These are phyloP conservation scores for Orbilia brochopaga DNA, from an alignment of 2,329 filamentous ascomycete species.

Conservation along the genomic window DNA sequence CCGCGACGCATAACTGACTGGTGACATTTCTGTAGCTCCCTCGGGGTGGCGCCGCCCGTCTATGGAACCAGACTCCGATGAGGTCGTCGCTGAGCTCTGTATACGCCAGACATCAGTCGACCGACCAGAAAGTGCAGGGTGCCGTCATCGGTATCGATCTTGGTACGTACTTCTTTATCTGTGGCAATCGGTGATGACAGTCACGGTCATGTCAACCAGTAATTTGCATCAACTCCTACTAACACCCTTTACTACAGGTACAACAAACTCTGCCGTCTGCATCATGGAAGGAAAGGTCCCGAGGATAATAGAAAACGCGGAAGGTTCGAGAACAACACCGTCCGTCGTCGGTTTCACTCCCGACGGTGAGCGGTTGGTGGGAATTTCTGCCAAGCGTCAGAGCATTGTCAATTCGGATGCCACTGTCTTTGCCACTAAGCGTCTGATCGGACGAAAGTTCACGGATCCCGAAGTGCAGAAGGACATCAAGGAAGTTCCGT, in stretches of 20 bases:
- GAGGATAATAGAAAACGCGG: slow-evolving; percentile 96
- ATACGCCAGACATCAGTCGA: slow-evolving; percentile 79
- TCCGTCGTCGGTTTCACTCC: slow-evolving; percentile 95
- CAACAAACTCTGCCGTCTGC: slow-evolving; percentile 96
- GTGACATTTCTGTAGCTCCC: slow-evolving; percentile 27
- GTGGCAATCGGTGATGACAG: background rate
- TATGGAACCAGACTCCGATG: slow-evolving; percentile 43
- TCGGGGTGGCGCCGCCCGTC: slow-evolving; percentile 44
- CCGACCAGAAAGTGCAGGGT: slow-evolving; percentile 88
- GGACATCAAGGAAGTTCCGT: slow-evolving; percentile 95
- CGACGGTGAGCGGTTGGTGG: slow-evolving; percentile 93
- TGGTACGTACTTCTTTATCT: slow-evolving; percentile 64
- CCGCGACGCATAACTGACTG: slow-evolving; percentile 6
- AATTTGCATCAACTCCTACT: slow-evolving; percentile 12
- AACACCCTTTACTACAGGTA: slow-evolving; percentile 63
- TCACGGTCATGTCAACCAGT: background rate
- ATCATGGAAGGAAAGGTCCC: slow-evolving; percentile 96
- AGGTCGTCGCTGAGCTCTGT: slow-evolving; percentile 61
- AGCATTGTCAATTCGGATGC: slow-evolving; percentile 98
- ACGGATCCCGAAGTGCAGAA: slow-evolving; percentile 91
- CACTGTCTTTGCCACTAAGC: slow-evolving; percentile 97
- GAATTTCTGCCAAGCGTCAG: slow-evolving; percentile 97
- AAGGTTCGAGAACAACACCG: slow-evolving; percentile 88
- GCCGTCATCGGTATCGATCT: slow-evolving; percentile 98
- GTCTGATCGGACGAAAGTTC: slow-evolving; percentile 97